Percentiles rank a stretch among this genome's conserved stretches.
These are phyloP conservation scores for Phytophthora quininea DNA, from an alignment of 352 stramenopile species.

Conservation along the genomic window DNA sequence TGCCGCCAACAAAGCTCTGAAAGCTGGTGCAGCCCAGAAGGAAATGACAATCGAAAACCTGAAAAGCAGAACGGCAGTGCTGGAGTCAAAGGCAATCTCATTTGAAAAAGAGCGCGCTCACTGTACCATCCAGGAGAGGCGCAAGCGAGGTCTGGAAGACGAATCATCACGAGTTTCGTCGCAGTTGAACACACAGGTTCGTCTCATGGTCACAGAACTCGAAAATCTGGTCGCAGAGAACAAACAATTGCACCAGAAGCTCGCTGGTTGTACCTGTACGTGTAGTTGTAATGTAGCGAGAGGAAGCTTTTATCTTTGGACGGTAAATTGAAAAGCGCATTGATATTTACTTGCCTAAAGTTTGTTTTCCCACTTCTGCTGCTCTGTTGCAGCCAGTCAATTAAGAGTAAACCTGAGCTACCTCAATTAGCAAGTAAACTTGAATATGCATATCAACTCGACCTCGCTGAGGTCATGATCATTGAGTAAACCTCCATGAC, in stretches of 20 bases:
- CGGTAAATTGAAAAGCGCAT: no score
- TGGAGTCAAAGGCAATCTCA: conserved; percentile 56
- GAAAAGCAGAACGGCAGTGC: conserved; percentile 34
- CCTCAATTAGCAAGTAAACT: no score
- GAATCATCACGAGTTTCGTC: conserved; percentile 36
- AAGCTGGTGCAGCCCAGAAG: conserved; percentile 42
- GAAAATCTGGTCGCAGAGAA: conserved; percentile 54
- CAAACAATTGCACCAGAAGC: conserved; percentile 36
- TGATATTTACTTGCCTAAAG: no score
- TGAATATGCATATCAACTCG: no score
- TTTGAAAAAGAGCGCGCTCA: conserved; percentile 59
- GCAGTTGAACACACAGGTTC: conserved; percentile 51
- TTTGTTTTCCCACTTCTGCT: no score
- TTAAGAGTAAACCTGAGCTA: no score
- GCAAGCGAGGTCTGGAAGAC: conserved; percentile 37
- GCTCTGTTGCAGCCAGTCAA: no score
- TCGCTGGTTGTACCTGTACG: conserved; percentile 26
- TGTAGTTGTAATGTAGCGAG: no score
- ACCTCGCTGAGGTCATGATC: no score
- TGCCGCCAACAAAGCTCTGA: conserved; percentile 43
- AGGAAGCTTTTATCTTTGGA: no score
- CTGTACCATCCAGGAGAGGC: conserved; percentile 38
- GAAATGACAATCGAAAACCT: conserved; percentile 25
- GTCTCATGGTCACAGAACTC: conserved; percentile 47
- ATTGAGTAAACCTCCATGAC: no score